phyloP scores from a whole-genome alignment of 495 filamentous ascomycete genomes.

The Talaromyces trachyspermus region DNA sequence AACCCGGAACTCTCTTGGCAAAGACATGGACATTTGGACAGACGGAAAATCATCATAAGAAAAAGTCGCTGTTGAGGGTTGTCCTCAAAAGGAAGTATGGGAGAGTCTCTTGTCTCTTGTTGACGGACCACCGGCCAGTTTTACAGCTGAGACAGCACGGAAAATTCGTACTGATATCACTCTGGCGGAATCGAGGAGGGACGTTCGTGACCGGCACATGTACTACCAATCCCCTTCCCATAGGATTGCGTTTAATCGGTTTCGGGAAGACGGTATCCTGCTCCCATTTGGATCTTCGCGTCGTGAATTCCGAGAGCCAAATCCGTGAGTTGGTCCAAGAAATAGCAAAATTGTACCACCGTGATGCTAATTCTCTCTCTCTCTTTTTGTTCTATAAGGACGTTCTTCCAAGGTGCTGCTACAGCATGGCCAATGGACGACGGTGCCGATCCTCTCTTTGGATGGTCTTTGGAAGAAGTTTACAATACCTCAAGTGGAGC shows the following conservation, averaged over 20 bases:
- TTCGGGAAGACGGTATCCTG: slow-evolving; percentile 25
- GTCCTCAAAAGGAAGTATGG: slow-evolving; percentile 8
- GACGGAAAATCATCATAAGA: too few species aligned
- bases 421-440: slow-evolving; percentile 11
- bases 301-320: slow-evolving; percentile 16
- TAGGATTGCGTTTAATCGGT: slow-evolving; percentile 19
- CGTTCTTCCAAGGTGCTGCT: neutral
- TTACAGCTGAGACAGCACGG: slow-evolving; percentile 9
- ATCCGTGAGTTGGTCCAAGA: slow-evolving; percentile 18
- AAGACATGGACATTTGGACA: slow-evolving; percentile 13
- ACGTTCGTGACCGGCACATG: slow-evolving; percentile 14
- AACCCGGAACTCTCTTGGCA: slow-evolving; percentile 4
- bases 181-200: slow-evolving; percentile 15
- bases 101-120: neutral
- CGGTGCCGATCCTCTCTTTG: slow-evolving; percentile 12
- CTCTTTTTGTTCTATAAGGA: too few species aligned
- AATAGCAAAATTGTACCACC: neutral
- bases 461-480: slow-evolving; percentile 21
- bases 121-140: neutral
- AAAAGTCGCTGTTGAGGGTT: slow-evolving; percentile 8
- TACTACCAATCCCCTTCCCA: slow-evolving; percentile 8
- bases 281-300: slow-evolving; percentile 27
- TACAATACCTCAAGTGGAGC: slow-evolving; percentile 9
- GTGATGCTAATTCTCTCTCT: too few species aligned
- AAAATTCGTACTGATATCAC: slow-evolving; percentile 15